phyloP scores from a whole-genome alignment of 176 grass and related monocot genomes.

The Raddia guianensis region DNA sequence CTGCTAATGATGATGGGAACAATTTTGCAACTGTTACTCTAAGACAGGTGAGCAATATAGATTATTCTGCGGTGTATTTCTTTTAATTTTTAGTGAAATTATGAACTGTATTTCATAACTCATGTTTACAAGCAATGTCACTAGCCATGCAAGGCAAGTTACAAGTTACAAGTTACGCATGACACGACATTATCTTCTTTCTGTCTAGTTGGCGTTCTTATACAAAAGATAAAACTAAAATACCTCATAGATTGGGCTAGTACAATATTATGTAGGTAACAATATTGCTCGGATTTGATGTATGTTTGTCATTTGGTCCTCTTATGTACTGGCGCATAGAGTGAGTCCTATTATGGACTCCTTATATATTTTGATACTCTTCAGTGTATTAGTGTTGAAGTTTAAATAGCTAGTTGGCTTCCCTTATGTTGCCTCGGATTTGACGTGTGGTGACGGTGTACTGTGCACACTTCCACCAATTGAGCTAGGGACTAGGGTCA shows the following conservation, averaged over 20 bases:
- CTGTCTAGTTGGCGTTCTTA: constrained; percentile 16
- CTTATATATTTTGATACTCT: no score
- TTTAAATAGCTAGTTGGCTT: no score
- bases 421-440: no score
- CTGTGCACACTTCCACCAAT: no score
- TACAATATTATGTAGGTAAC: background rate
- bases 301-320: background rate
- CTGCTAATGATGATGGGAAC: constrained; percentile 93
- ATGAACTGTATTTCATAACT: background rate
- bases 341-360: background rate
- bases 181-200: background rate
- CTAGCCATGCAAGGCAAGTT: background rate
- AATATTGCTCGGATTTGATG: background rate
- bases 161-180: background rate
- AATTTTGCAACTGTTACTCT: constrained; percentile 87
- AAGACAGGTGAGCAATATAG: constrained; percentile 66
- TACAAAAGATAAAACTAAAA: constrained; percentile 2
- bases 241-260: background rate
- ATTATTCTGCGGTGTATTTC: constrained; percentile 37
- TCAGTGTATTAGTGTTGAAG: no score
- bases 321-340: background rate
- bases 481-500: no score
- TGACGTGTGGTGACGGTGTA: no score
- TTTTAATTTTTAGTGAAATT: constrained; percentile 17
- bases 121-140: background rate